Conservation (phyloP, 106 monocot genomes). For the Vanilla planifolia region DNA sequence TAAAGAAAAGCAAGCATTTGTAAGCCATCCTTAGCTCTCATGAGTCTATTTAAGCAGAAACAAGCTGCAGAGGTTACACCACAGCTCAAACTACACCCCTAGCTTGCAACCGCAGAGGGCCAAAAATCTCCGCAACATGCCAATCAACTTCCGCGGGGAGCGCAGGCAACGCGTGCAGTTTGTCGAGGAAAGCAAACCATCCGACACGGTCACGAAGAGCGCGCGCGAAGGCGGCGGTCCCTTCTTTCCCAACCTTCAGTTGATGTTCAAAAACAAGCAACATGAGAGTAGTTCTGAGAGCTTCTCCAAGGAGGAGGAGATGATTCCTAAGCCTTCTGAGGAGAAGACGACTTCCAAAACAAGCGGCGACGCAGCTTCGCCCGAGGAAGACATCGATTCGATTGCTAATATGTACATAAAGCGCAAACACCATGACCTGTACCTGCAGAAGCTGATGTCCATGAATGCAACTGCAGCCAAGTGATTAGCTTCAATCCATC, state of each 20-base stretch:
- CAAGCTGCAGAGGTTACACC: too few relatives aligned
- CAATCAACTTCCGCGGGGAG: background rate
- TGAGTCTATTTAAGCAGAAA: too few relatives aligned
- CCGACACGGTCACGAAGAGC: background rate
- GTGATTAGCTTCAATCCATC: too few relatives aligned
- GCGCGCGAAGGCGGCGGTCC: background rate
- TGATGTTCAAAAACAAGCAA: conserved; percentile 8
- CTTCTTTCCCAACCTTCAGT: conserved; percentile 12
- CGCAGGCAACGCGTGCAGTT: background rate
- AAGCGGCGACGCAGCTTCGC: too few relatives aligned
- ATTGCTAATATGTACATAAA: conserved; percentile 17
- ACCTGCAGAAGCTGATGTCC: conserved; percentile 20
- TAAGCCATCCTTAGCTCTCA: too few relatives aligned
- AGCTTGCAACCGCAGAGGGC: too few relatives aligned
- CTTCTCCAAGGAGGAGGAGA: too few relatives aligned
- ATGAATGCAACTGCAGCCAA: conserved; percentile 6
- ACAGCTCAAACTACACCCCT: too few relatives aligned
- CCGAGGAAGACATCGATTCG: conserved; percentile 4
- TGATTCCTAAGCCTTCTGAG: background rate
- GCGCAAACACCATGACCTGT: conserved; percentile 12
- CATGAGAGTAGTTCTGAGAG: background rate
- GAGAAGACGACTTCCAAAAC: background rate
- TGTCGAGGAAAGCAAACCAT: background rate
- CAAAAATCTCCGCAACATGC: conserved; percentile 3
- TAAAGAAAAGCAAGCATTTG: too few relatives aligned